Percentiles rank a stretch among this genome's conserved stretches.
Evolutionary conservation across 2,329 filamentous ascomycete genomes (phyloP).

Genomic region (Delphinella strobiligena): DNA sequence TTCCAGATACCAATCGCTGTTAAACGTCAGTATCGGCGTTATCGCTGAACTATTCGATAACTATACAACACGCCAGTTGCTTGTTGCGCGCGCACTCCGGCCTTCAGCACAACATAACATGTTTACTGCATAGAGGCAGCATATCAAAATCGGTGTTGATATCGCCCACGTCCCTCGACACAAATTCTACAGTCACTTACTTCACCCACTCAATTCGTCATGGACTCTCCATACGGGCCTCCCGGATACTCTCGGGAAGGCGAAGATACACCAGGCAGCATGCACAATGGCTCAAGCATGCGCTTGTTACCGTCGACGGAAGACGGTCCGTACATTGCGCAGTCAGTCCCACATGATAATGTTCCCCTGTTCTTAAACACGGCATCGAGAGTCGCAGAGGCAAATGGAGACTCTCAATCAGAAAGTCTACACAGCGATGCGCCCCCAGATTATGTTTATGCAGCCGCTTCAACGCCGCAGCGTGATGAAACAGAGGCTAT

Average conservation of each 20-base stretch:
- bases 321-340: constrained; percentile 26
- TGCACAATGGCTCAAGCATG: constrained; percentile 34
- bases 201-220: neutral
- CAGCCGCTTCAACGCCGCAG: neutral
- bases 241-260: constrained; percentile 30
- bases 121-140: neutral
- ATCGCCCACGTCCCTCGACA: neutral
- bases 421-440: neutral
- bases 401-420: neutral
- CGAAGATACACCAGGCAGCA: constrained; percentile 22
- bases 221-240: constrained; percentile 23
- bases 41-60: neutral
- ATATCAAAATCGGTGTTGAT: neutral
- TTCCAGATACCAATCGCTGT: no score
- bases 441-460: neutral
- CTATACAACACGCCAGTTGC: neutral
- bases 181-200: neutral
- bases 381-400: neutral
- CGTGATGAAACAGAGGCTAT: neutral
- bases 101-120: neutral
- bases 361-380: neutral
- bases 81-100: no score
- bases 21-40: no score
- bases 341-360: constrained; percentile 30
- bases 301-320: constrained; percentile 37